phyloP scores from a whole-genome alignment of 2,329 filamentous ascomycete genomes.

The Aspergillus sp. region DNA sequence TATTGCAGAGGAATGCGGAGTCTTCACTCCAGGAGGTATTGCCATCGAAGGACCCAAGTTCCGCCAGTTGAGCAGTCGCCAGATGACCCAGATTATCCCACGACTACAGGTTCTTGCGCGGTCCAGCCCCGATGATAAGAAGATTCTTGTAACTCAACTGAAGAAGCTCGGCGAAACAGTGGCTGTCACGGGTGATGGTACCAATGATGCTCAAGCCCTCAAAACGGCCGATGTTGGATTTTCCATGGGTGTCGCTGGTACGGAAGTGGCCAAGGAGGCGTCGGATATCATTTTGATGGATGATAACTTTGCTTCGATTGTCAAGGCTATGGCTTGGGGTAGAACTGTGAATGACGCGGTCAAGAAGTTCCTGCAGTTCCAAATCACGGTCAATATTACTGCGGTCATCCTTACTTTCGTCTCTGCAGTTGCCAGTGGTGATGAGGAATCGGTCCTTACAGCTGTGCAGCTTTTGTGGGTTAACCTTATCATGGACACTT shows the following conservation, averaged over 20 bases:
- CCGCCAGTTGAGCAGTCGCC: constrained; percentile 61
- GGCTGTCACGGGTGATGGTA: constrained; percentile 77
- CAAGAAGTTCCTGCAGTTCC: constrained; percentile 62
- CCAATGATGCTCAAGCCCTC: constrained; percentile 76
- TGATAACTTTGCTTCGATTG: constrained; percentile 82
- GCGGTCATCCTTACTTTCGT: constrained; percentile 63
- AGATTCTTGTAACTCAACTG: constrained; percentile 64
- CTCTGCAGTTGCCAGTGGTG: constrained; percentile 54
- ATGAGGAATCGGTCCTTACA: constrained; percentile 57
- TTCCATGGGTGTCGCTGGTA: constrained; percentile 80
- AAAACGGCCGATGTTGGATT: constrained; percentile 80
- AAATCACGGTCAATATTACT: constrained; percentile 60
- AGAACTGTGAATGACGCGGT: constrained; percentile 72
- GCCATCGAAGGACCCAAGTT: constrained; percentile 77
- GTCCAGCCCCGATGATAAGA: constrained; percentile 74
- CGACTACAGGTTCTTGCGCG: constrained; percentile 66
- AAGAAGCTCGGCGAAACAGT: constrained; percentile 73
- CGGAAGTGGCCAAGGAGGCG: constrained; percentile 79
- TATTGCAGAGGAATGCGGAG: constrained; percentile 74
- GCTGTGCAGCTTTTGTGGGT: constrained; percentile 66
- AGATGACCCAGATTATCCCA: constrained; percentile 65
- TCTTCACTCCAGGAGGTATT: constrained; percentile 62
- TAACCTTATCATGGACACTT: constrained; percentile 67
- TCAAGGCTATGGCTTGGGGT: constrained; percentile 78
- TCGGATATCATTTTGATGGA: constrained; percentile 85